Conservation (phyloP, 2,329 filamentous ascomycete species). For the Alternaria arborescens region DNA sequence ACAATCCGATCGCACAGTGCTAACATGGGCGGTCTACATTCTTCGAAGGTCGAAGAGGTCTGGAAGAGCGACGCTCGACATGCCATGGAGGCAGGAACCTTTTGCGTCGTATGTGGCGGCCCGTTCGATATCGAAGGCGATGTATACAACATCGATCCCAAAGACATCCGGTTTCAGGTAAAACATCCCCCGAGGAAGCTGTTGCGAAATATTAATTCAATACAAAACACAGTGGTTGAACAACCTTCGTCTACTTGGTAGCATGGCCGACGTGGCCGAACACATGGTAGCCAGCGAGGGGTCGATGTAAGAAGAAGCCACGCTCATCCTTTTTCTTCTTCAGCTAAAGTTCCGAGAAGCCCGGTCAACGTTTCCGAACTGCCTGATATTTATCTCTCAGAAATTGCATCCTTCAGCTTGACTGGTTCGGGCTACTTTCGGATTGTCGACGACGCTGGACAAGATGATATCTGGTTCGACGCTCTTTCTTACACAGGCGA, state of each 20-base stretch:
- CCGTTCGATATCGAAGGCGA: constrained; percentile 36
- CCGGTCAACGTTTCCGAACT: constrained; percentile 19
- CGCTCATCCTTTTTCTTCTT: too few species aligned
- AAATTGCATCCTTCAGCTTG: constrained; percentile 21
- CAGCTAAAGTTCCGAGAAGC: constrained; percentile 3
- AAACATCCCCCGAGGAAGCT: not conserved
- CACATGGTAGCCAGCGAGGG: constrained; percentile 20
- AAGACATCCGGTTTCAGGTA: constrained; percentile 30
- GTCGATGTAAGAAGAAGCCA: constrained; percentile 8
- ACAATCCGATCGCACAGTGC: not conserved
- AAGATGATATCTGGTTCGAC: constrained; percentile 24
- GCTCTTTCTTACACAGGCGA: constrained; percentile 18
- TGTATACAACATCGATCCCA: constrained; percentile 31
- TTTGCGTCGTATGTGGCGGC: constrained; percentile 39
- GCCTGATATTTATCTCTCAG: constrained; percentile 30
- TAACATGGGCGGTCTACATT: constrained; percentile 27
- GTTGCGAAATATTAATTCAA: not conserved
- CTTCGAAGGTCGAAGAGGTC: constrained; percentile 12
- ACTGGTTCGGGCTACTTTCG: constrained; percentile 25
- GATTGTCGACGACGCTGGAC: constrained; percentile 20
- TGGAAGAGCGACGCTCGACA: constrained; percentile 29
- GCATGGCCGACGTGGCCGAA: constrained; percentile 13
- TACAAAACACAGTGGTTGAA: constrained; percentile 35
- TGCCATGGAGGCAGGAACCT: constrained; percentile 34
- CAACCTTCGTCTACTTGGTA: constrained; percentile 32